Evolutionary conservation across 371 early-diverging fungal genomes (phyloP), one percentile per base, ranked within the genome.

Genomic region (Syncephalastrum monosporum): DNA sequence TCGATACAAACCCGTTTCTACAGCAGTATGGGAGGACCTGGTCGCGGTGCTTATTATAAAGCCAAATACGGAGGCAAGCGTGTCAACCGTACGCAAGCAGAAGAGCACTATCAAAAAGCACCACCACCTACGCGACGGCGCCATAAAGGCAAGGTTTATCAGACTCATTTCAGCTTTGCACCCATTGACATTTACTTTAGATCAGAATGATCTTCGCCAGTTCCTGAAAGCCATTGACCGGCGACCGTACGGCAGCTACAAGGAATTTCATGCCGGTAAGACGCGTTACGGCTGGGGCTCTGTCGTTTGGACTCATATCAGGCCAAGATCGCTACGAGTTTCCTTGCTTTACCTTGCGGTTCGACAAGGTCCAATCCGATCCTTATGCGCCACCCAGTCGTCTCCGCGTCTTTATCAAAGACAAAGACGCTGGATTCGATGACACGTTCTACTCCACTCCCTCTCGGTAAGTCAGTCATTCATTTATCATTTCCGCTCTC

Each of bases 311-410:
- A 33, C 38, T 33, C 38, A 33, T 33, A 33, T 33, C 38, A 33
- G 8, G 2, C 10, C 38, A 33, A 33, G 38, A 33, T 10, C 38
- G 7, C 38, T 33, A 63, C 44, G 29, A 23, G 1, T 61, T 64
- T 59, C 57, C 50, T 15, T 17, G n/a, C 21, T 78, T 65, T 53
- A 25, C 63, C 1, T 64, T 75, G 38, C 13, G 16, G 1, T 61
- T 78, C 41, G 71, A 72, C 41, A 54, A 62, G 27, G 53, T 78
- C 6, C 80, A 83, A 55, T 46, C 58, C 2, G 83, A 81, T 43
- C 71, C 79, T 1, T 80, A 60, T 55, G 83, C 83, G 4, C 71
- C 80, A 3, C 74, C 81, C 1, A 71, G 71, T 41, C 42, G 52
- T 33, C 57, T 81, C 6, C 64, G 81, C 2, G 57, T 79, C 1